A percentile compares a stretch with the other conserved stretches of the same genome.
phyloP scores from a whole-genome alignment of 495 filamentous ascomycete genomes.

The Pyronema omphalodes region DNA sequence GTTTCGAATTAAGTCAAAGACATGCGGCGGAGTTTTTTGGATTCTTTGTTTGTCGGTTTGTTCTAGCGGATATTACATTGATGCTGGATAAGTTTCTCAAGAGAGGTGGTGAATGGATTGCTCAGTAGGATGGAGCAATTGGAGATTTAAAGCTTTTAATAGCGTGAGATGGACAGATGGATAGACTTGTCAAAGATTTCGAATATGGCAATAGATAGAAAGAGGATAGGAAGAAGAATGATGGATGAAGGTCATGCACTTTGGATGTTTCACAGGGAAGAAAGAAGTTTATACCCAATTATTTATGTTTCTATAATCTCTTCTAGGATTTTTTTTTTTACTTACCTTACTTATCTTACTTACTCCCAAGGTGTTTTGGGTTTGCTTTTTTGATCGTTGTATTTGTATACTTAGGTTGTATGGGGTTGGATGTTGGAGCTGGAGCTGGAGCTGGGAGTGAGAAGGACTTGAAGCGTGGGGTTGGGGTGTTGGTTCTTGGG shows the following conservation, averaged over 20 bases:
- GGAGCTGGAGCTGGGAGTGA: not conserved
- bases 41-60: slow-evolving; percentile 91
- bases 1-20: slow-evolving; percentile 75
- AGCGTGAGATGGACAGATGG: no score
- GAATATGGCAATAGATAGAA: no score
- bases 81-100: slow-evolving; percentile 96
- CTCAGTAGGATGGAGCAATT: slow-evolving; percentile 11
- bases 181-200: no score
- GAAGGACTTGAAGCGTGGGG: not conserved
- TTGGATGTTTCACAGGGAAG: no score
- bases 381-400: no score
- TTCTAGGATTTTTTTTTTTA: no score
- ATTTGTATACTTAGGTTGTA: not conserved
- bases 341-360: no score
- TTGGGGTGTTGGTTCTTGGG: no score
- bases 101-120: slow-evolving; percentile 87
- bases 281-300: no score
- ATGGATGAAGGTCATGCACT: not conserved
- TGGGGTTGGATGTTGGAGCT: not conserved
- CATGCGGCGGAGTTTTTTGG: slow-evolving; percentile 97
- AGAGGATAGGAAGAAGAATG: slow-evolving; percentile 5
- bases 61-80: slow-evolving; percentile 61
- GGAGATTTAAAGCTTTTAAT: no score
- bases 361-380: no score
- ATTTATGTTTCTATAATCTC: no score